phyloP scores from a whole-genome alignment of 2,329 filamentous ascomycete genomes.

The Fusarium dlaminii region DNA sequence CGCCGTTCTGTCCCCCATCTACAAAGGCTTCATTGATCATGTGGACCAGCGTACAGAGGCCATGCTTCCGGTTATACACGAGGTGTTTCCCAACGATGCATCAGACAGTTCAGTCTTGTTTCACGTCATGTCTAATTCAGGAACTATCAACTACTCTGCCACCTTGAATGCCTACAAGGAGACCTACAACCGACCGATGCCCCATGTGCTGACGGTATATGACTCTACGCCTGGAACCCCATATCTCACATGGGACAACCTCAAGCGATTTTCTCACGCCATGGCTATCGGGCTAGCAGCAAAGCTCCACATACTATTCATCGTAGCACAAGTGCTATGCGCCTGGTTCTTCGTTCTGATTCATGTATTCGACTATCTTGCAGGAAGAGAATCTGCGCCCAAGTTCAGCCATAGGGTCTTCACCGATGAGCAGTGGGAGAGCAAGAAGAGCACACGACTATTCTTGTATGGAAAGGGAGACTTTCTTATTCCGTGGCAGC shows the following conservation, averaged over 20 bases:
- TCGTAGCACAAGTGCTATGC: not conserved
- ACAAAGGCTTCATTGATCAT: not conserved
- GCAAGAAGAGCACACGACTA: not conserved
- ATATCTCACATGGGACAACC: not conserved
- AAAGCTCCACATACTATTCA: not conserved
- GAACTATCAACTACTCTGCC: not conserved
- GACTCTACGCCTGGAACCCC: not conserved
- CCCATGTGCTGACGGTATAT: not conserved
- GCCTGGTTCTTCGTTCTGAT: not conserved
- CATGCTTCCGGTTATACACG: not conserved
- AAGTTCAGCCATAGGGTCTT: constrained; percentile 1
- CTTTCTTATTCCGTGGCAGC: not conserved
- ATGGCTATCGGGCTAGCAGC: not conserved
- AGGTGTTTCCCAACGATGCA: not conserved
- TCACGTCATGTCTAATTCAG: constrained; percentile 1
- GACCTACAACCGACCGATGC: not conserved
- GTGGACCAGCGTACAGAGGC: not conserved
- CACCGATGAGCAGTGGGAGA: not conserved
- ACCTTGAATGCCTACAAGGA: constrained; percentile 8
- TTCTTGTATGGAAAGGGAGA: constrained; percentile 7
- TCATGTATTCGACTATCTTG: not conserved
- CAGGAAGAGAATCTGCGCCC: not conserved
- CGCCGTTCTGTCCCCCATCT: not conserved
- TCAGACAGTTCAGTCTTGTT: not conserved
- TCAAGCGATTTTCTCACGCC: constrained; percentile 3